Conservation (phyloP, 75 land plant species). For the Pseudotsuga menziesii region DNA sequence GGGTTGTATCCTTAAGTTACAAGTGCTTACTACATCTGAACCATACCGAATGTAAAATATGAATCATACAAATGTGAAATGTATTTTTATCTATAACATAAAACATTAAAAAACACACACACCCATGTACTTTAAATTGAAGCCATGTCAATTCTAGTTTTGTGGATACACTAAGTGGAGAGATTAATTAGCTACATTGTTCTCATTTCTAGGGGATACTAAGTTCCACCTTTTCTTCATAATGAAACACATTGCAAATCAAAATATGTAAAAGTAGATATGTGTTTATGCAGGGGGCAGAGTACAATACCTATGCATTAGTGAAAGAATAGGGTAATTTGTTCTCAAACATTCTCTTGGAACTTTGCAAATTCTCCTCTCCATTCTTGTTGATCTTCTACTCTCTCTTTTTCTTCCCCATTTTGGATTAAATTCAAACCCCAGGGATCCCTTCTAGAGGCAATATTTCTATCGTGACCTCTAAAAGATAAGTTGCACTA, state of each 20-base stretch:
- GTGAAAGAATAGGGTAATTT: conserved; percentile 65
- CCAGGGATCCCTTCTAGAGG: no score
- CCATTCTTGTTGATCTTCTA: not conserved
- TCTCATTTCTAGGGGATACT: not conserved
- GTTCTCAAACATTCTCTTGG: conserved; percentile 39
- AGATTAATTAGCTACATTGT: not conserved
- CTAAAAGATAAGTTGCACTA: no score
- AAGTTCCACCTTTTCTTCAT: not conserved
- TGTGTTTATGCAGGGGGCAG: not conserved
- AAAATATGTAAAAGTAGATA: not conserved
- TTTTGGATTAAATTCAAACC: not conserved
- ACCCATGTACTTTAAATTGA: not conserved
- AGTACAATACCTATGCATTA: conserved; percentile 38
- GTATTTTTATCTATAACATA: no score
- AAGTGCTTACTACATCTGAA: no score
- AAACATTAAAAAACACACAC: no score
- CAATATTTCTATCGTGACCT: no score
- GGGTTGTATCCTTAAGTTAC: no score
- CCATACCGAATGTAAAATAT: no score
- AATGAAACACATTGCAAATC: not conserved
- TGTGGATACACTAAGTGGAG: not conserved
- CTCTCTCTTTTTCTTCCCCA: conserved; percentile 34
- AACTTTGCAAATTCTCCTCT: conserved; percentile 15
- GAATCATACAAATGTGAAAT: no score
- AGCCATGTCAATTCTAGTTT: not conserved